Evolutionary conservation across 1,284 basidiomycete genomes (phyloP).

Genomic region (Melampsora americana): DNA sequence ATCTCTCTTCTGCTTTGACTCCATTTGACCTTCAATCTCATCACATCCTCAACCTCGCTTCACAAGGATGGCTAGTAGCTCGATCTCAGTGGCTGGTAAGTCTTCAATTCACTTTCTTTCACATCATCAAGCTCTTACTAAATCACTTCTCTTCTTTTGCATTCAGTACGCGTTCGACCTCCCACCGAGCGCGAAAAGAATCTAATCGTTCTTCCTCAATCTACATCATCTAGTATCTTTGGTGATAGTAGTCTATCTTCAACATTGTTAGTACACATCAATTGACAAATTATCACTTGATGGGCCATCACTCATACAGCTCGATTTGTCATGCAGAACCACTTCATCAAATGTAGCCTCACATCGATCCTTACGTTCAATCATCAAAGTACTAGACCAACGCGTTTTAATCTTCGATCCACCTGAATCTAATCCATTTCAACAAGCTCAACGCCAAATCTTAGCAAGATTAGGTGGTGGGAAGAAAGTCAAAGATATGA

Average conservation of each 20-base stretch:
- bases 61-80: slow-evolving; percentile 51
- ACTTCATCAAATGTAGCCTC: background rate
- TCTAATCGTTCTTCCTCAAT: slow-evolving; percentile 61
- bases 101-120: slow-evolving; percentile 41
- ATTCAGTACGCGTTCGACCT: slow-evolving; percentile 80
- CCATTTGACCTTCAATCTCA: too few relatives aligned
- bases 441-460: slow-evolving; percentile 30
- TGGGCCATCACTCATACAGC: background rate
- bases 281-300: slow-evolving; percentile 63
- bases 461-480: slow-evolving; percentile 30
- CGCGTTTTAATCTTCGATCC: slow-evolving; percentile 83
- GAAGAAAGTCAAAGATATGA: slow-evolving; percentile 53
- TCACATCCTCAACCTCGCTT: too few relatives aligned
- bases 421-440: slow-evolving; percentile 70
- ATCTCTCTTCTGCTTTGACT: too few relatives aligned
- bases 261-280: slow-evolving; percentile 59
- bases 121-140: slow-evolving; percentile 36
- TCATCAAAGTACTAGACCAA: slow-evolving; percentile 57
- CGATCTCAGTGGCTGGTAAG: slow-evolving; percentile 78
- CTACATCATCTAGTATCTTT: slow-evolving; percentile 67
- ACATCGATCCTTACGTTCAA: slow-evolving; percentile 27
- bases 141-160: background rate
- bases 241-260: slow-evolving; percentile 76
- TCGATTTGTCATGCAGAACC: background rate
- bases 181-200: slow-evolving; percentile 77